A percentile compares a stretch with the other conserved stretches of the same genome.
Evolutionary conservation across 768 basidiomycete genomes (phyloP).

Genomic region (Daedaleopsis sinensis): DNA sequence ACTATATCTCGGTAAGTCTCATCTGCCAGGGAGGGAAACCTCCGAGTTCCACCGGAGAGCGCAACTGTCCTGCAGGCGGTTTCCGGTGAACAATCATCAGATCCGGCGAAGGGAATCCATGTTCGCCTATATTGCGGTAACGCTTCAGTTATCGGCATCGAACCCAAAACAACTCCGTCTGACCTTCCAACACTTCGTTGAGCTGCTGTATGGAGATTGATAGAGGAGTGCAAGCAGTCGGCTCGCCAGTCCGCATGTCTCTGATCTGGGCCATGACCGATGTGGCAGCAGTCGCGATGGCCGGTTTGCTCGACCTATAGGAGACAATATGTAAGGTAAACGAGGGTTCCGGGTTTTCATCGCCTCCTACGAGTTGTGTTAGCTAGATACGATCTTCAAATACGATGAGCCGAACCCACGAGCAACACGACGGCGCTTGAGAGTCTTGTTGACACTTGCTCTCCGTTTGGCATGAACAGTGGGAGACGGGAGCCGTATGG

Average conservation of each 20-base stretch:
- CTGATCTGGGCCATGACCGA: constrained; percentile 40
- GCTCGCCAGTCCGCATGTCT: background rate
- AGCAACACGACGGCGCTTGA: constrained; percentile 28
- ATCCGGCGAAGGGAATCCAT: constrained; percentile 67
- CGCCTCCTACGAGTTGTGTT: background rate
- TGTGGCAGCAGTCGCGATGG: constrained; percentile 58
- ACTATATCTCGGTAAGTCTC: constrained; percentile 82
- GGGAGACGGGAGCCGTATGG: constrained; percentile 11
- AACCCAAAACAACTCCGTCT: background rate
- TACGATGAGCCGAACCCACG: constrained; percentile 21
- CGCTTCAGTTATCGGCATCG: background rate
- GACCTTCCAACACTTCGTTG: constrained; percentile 64
- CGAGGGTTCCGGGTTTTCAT: constrained; percentile 15
- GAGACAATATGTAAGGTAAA: constrained; percentile 61
- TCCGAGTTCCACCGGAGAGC: constrained; percentile 61
- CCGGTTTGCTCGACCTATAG: constrained; percentile 62
- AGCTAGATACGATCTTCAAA: background rate
- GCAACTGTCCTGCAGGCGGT: constrained; percentile 38
- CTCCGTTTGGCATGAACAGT: constrained; percentile 5
- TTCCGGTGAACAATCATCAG: constrained; percentile 76
- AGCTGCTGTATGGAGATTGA: constrained; percentile 42
- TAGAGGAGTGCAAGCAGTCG: background rate
- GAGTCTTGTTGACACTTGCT: constrained; percentile 7
- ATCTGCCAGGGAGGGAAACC: constrained; percentile 88
- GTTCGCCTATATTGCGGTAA: constrained; percentile 40